These are phyloP conservation scores for Starmerella lactis-condensi DNA, from an alignment of 805 yeast genomes.

Conservation along the genomic window DNA sequence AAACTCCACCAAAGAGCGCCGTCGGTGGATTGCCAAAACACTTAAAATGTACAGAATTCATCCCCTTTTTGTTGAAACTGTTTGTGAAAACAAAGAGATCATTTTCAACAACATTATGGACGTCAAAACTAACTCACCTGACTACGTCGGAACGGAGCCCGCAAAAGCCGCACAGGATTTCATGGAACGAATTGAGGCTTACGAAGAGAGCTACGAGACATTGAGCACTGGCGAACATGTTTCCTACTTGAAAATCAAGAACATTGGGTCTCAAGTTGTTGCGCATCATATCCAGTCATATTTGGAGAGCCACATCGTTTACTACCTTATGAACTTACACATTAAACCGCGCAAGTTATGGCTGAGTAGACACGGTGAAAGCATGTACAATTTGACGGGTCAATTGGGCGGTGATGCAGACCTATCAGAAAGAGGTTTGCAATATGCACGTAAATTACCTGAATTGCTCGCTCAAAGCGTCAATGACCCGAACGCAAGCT, in stretches of 20 bases:
- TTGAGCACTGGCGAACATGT: constrained; percentile 33
- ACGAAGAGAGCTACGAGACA: constrained; percentile 61
- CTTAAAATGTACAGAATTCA: constrained; percentile 36
- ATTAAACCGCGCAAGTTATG: constrained; percentile 82
- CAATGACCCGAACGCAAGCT: constrained; percentile 26
- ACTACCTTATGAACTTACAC: constrained; percentile 88
- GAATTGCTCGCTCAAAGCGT: constrained; percentile 48
- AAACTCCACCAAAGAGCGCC: constrained; percentile 58
- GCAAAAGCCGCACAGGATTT: constrained; percentile 60
- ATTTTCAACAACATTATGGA: constrained; percentile 66
- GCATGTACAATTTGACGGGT: constrained; percentile 77
- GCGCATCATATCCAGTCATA: constrained; percentile 76
- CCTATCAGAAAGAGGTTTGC: constrained; percentile 63
- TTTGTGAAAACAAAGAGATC: constrained; percentile 67
- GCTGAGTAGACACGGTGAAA: constrained; percentile 92
- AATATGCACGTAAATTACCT: constrained; percentile 69
- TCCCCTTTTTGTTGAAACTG: constrained; percentile 83
- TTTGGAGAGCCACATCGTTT: constrained; percentile 79
- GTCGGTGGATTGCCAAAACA: constrained; percentile 38
- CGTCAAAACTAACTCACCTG: constrained; percentile 75
- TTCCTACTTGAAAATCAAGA: constrained; percentile 73
- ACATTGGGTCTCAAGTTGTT: constrained; percentile 73
- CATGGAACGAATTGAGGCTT: constrained; percentile 49
- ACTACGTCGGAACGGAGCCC: constrained; percentile 48
- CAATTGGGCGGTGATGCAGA: constrained; percentile 91